Percentiles rank a stretch among this genome's conserved stretches.
Evolutionary conservation across 2,329 filamentous ascomycete genomes (phyloP).

Genomic region (Colletotrichum acutatum): DNA sequence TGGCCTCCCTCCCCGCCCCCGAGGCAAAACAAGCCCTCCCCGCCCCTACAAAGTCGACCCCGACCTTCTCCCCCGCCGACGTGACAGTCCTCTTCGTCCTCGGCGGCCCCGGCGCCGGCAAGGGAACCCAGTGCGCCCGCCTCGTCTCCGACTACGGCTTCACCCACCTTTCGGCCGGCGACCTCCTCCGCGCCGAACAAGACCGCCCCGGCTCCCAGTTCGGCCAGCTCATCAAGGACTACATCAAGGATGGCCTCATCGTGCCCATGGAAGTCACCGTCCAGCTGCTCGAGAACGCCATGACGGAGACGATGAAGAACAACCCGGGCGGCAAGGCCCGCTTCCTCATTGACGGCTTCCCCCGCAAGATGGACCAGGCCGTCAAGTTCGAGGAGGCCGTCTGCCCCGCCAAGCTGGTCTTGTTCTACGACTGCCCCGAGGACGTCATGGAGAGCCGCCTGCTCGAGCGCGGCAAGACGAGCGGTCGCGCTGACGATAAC

Average conservation of each 20-base stretch:
- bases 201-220: constrained; percentile 87
- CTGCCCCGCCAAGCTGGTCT: constrained; percentile 82
- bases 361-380: constrained; percentile 97
- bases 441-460: constrained; percentile 86
- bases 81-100: constrained; percentile 98
- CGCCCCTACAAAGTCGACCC: constrained; percentile 64
- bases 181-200: constrained; percentile 94
- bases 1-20: constrained; percentile 51
- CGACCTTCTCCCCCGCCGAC: constrained; percentile 79
- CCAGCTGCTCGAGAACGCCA: constrained; percentile 91
- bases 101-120: constrained; percentile 93
- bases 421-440: constrained; percentile 96
- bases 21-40: constrained; percentile 55
- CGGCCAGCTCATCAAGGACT: constrained; percentile 89
- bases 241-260: constrained; percentile 94
- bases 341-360: constrained; percentile 88
- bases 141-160: constrained; percentile 91
- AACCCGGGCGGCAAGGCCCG: constrained; percentile 60
- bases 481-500: constrained; percentile 92
- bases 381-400: constrained; percentile 92
- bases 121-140: constrained; percentile 93
- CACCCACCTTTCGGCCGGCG: constrained; percentile 91
- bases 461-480: constrained; percentile 91
- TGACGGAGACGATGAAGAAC: constrained; percentile 75
- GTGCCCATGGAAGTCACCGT: constrained; percentile 99